A percentile compares a stretch with the other conserved stretches of the same genome.
Evolutionary conservation across 495 filamentous ascomycete species (phyloP).

Genomic region (Lasiosphaeria miniovina): DNA sequence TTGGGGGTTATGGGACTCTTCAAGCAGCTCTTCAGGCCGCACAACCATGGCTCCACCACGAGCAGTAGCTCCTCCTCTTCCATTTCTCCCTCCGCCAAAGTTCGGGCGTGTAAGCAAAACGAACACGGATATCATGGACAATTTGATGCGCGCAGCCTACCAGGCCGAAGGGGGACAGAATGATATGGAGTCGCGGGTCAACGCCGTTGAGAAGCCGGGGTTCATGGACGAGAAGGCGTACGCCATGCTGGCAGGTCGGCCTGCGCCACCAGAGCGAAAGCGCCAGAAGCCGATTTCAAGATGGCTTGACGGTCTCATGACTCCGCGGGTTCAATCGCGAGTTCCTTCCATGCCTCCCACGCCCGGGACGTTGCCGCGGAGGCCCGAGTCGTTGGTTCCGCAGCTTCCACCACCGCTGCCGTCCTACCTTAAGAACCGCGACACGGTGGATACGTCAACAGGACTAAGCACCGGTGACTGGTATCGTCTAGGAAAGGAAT

Average conservation of each 20-base stretch:
- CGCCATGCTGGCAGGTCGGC: not conserved
- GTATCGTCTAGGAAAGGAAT: too few relatives aligned
- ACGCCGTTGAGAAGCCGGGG: not conserved
- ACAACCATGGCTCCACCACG: too few relatives aligned
- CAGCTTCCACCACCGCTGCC: not conserved
- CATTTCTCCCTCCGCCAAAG: not conserved
- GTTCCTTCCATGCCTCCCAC: not conserved
- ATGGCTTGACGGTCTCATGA: not conserved
- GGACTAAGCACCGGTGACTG: too few relatives aligned
- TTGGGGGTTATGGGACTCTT: not conserved
- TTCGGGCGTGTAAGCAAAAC: conserved; percentile 12
- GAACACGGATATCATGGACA: conserved; percentile 28
- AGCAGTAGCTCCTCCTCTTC: not conserved
- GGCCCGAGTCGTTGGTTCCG: not conserved
- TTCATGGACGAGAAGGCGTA: not conserved
- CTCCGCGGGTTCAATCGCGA: not conserved
- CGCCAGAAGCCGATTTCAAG: not conserved
- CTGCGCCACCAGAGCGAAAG: not conserved
- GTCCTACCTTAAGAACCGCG: not conserved
- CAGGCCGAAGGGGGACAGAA: conserved; percentile 18
- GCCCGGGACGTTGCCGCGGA: not conserved
- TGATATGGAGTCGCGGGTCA: conserved; percentile 9
- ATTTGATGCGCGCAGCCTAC: conserved; percentile 28
- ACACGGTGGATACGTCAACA: not conserved
- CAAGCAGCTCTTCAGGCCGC: not conserved